Conservation (phyloP, 352 stramenopile genomes). For the Pythium sp. region DNA sequence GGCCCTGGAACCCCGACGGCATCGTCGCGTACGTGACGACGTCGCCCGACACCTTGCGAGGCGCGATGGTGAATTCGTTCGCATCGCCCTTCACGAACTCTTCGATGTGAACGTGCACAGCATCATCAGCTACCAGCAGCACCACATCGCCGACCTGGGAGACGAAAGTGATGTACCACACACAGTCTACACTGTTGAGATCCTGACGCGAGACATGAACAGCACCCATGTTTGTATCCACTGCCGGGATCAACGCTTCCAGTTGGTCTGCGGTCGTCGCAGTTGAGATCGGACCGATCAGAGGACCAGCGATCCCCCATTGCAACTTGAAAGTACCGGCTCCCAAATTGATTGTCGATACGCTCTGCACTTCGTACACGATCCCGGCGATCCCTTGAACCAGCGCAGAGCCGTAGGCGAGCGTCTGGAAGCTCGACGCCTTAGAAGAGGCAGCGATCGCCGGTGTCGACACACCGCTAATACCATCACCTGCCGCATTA, state of each 20-base stretch:
- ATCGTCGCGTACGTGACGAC: slow-evolving; percentile 87
- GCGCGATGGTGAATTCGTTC: slow-evolving; percentile 95
- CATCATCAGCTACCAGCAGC: slow-evolving; percentile 51
- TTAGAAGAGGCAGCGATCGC: slow-evolving; percentile 92
- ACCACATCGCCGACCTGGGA: slow-evolving; percentile 78
- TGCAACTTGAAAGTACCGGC: slow-evolving; percentile 49
- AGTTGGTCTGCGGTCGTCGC: slow-evolving; percentile 41
- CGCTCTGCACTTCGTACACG: slow-evolving; percentile 94
- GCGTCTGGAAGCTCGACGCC: slow-evolving; percentile 82
- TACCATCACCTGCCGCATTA: slow-evolving; percentile 89
- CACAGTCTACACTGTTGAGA: slow-evolving; percentile 45
- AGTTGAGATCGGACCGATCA: slow-evolving; percentile 41
- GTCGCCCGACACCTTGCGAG: slow-evolving; percentile 89
- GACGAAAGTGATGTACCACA: slow-evolving; percentile 88
- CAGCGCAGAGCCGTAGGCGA: slow-evolving; percentile 87
- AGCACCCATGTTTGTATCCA: slow-evolving; percentile 33
- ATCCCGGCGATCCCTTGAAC: slow-evolving; percentile 90
- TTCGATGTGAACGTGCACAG: slow-evolving; percentile 47
- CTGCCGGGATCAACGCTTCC: slow-evolving; percentile 32
- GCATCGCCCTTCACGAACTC: slow-evolving; percentile 93
- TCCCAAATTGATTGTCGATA: slow-evolving; percentile 50
- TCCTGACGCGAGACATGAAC: slow-evolving; percentile 62
- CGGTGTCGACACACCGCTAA: slow-evolving; percentile 81
- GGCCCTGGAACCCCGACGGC: slow-evolving; percentile 79
- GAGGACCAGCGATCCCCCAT: slow-evolving; percentile 27